Base-by-base conservation (phyloP, 202 grass and related monocot species). In the Zoysia matrella region DNA sequence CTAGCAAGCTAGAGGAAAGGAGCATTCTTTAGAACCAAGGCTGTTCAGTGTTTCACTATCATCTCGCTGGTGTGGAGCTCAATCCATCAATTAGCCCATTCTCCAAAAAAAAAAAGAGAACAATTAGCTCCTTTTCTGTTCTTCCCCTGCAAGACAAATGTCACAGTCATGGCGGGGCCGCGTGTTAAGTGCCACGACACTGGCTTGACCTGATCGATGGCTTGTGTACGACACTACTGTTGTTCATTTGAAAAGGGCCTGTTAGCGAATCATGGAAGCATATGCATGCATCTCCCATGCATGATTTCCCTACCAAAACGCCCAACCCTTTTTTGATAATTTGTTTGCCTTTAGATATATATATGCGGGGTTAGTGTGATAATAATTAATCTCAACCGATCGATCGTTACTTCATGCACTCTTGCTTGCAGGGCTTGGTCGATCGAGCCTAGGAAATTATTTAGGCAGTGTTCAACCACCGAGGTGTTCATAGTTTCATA, bases 211-310 rank as follows among this genome's bases (percentile, higher is more conserved):
- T 36, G 30, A 36, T 36, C 44, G 77, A 57, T 50, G 66, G 45
- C 56, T 76, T 80, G 60, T 77, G 11, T 76, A 52, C 50, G 11
- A 66, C 8, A 44, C 40, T 76, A 45, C 65, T 58, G 14, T 76
- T 45, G 47, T 58, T 89, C 58, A 76, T 78, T 67, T 82, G 48
- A 70, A 75, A 80, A 73, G 41, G 16, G 40, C 47, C 42, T 62
- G 40, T 53, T 40, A 61, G 50, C 77, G 75, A 88, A 78, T 78
- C 74, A 83, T 88, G 30, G 30, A 36, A 36, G 80, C 67, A 67
- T 83, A 87, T 87, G 72, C 55, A 73, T 83, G 75, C 80, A 54
- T 68, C 62, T 74, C 79, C 74, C 80, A 83, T 79, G 64, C 72
- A 82, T 77, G 51, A 78, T 78, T 78, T 78, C 60, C 60, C 60